Evolutionary conservation across 208 protist species (phyloP), one percentile per base, ranked within the genome.

Genomic region (Crithidia bombi): DNA sequence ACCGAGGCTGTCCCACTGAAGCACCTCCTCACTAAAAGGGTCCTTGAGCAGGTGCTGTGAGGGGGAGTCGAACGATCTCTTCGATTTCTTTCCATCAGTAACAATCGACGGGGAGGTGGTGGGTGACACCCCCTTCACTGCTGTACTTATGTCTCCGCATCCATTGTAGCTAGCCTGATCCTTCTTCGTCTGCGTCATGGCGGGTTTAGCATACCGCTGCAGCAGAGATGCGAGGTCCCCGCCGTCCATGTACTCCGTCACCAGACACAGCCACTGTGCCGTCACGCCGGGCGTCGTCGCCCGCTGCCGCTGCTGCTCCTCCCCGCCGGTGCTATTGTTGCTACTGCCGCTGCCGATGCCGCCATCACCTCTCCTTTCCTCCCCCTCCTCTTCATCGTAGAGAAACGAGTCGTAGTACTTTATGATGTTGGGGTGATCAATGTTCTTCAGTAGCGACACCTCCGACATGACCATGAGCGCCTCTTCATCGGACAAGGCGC

Each of bases 221-320:
- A 85, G 65, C 25, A 85, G 52, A 5, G 65, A 58, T 23, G 78
- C 78, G 49, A 94, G 74, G 57, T 97, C 92, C 12, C 92, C 88
- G 36, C 90, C 90, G n/a, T 86, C 80, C 58, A 85, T 77, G 78
- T 94, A 97, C 76, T 97, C 92, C 5, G 88, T 86, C 21, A 97
- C 92, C 19, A 93, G 58, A 59, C 92, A 97, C 43, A 97, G 65
- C 66, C 80, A 87, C 55, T 75, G 70, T 54, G 51, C 39, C 5
- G 19, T 33, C 28, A 52, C 36, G 25, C 23, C 39, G 25, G 41
- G 36, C 47, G 47, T 26, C 11, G 67, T 46, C 2, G 19, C 59
- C 19, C 19, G 23, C 43, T 7, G 2, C 30, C 2, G 11, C 44
- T 33, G 32, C 15, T 35, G 7, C 51, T n/a, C 19, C 46, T 21